Evolutionary conservation across 2,329 filamentous ascomycete species (phyloP).

Genomic region (Metarhizium rileyi): DNA sequence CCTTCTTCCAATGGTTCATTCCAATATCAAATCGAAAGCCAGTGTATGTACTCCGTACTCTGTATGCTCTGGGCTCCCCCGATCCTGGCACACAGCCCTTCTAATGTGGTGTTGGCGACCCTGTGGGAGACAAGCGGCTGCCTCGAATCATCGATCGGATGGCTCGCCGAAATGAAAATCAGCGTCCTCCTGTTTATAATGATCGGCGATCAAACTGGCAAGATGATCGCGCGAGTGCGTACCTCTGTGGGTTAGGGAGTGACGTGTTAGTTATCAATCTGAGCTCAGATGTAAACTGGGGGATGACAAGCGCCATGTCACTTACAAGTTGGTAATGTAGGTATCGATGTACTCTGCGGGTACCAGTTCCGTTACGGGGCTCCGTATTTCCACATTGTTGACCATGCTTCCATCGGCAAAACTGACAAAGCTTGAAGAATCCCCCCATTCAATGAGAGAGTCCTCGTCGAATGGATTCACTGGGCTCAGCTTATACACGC

Average conservation of each 20-base stretch:
- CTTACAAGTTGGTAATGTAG: constrained; percentile 70
- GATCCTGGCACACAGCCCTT: background rate
- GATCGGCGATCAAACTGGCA: constrained; percentile 64
- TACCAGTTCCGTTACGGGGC: constrained; percentile 75
- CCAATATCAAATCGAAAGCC: background rate
- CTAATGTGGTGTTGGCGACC: background rate
- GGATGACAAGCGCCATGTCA: constrained; percentile 10
- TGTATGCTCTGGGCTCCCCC: background rate
- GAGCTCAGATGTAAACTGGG: background rate
- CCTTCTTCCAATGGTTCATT: background rate
- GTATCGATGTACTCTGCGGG: constrained; percentile 65
- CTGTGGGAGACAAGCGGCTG: background rate
- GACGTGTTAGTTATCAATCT: background rate
- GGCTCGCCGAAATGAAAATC: constrained; percentile 43
- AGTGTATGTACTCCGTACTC: background rate
- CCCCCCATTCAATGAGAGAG: constrained; percentile 76
- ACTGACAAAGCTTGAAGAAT: constrained; percentile 63
- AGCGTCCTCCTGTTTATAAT: constrained; percentile 66
- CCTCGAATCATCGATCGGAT: constrained; percentile 13
- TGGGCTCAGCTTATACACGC: constrained; percentile 89
- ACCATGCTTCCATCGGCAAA: constrained; percentile 76
- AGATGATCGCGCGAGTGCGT: constrained; percentile 62
- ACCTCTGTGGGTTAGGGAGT: constrained; percentile 33
- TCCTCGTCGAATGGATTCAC: constrained; percentile 79
- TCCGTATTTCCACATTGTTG: constrained; percentile 66